These are phyloP conservation scores for Auriscalpium orientale DNA, from an alignment of 768 basidiomycete species.

Conservation along the genomic window DNA sequence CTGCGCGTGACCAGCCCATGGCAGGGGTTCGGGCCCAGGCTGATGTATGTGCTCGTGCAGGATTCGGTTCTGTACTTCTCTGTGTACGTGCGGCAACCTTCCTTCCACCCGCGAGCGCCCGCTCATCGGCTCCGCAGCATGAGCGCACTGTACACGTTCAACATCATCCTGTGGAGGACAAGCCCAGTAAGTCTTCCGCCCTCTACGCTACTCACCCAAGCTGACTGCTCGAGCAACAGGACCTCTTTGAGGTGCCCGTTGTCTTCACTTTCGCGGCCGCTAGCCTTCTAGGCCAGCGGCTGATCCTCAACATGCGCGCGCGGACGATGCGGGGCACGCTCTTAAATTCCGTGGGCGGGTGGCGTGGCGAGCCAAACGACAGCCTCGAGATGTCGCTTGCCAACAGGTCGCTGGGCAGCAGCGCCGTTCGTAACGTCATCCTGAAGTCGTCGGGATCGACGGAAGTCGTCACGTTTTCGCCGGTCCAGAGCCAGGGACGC, in stretches of 20 bases:
- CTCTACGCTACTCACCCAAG: neutral
- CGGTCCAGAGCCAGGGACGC: no score
- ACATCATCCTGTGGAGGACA: neutral
- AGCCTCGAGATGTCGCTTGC: no score
- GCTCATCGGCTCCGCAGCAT: neutral
- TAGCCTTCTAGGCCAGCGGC: neutral
- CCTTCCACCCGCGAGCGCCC: neutral
- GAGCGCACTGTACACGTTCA: neutral
- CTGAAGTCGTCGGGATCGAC: no score
- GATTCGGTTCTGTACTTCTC: neutral
- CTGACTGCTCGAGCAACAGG: neutral
- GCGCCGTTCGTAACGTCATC: no score
- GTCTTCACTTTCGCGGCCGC: neutral
- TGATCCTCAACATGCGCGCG: neutral
- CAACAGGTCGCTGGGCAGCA: no score
- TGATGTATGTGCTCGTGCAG: neutral
- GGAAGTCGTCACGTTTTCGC: no score
- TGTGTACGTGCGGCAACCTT: neutral
- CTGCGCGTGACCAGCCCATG: neutral
- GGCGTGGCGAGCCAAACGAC: no score
- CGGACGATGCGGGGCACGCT: neutral
- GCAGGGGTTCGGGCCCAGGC: neutral
- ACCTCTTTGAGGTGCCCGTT: neutral
- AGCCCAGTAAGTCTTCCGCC: neutral
- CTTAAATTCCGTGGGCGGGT: no score